These are phyloP conservation scores for Mycena pura DNA, from an alignment of 768 basidiomycete species.

Conservation along the genomic window DNA sequence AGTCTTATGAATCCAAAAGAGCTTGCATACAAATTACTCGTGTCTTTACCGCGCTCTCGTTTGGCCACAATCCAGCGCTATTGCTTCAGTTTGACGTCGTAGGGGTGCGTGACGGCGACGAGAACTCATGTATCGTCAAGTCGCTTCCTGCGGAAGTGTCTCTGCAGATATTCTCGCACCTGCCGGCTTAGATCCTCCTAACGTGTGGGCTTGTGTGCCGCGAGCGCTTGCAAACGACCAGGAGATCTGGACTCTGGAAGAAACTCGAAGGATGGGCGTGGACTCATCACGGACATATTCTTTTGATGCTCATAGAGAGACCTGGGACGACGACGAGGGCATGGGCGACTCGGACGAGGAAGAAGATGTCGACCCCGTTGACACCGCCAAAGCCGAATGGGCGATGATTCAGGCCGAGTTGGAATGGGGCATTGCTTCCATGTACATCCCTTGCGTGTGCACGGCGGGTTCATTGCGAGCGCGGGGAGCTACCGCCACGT, in stretches of 20 bases:
- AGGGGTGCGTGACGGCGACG: slow-evolving; percentile 61
- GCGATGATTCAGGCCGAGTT: slow-evolving; percentile 51
- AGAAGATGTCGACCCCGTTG: slow-evolving; percentile 37
- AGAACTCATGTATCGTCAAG: slow-evolving; percentile 40
- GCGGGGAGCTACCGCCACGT: slow-evolving; percentile 78
- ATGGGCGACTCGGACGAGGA: slow-evolving; percentile 83
- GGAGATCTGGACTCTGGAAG: slow-evolving; percentile 74
- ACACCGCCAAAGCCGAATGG: slow-evolving; percentile 48
- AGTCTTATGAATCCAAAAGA: slow-evolving; percentile 48
- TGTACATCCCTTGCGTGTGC: slow-evolving; percentile 54
- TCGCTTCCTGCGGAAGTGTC: slow-evolving; percentile 76
- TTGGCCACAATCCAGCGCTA: slow-evolving; percentile 73
- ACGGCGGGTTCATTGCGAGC: slow-evolving; percentile 70
- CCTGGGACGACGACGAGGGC: slow-evolving; percentile 72
- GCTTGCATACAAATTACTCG: slow-evolving; percentile 66
- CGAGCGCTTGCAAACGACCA: slow-evolving; percentile 69
- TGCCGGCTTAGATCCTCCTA: slow-evolving; percentile 63
- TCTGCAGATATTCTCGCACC: slow-evolving; percentile 70
- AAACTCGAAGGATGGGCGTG: slow-evolving; percentile 71
- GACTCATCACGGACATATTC: slow-evolving; percentile 49
- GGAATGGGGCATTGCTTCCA: slow-evolving; percentile 64
- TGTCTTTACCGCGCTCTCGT: slow-evolving; percentile 68
- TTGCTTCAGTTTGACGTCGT: slow-evolving; percentile 78
- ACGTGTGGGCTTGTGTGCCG: slow-evolving; percentile 69
- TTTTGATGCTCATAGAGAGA: slow-evolving; percentile 35